Evolutionary conservation across 2,329 filamentous ascomycete species (phyloP).

Genomic region (Paracoccidioides brasiliensis): DNA sequence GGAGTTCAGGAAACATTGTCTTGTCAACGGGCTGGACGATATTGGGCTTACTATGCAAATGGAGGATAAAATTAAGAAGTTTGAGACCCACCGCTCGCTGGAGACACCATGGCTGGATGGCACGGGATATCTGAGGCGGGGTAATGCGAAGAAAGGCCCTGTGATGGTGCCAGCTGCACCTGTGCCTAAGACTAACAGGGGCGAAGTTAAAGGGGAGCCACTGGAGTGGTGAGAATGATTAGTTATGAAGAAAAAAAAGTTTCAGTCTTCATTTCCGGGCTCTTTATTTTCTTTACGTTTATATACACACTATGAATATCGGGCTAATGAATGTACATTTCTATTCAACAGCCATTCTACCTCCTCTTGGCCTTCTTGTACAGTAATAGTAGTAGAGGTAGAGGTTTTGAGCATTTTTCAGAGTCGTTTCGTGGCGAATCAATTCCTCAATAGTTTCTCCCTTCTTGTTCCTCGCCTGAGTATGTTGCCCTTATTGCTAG

Average conservation of each 20-base stretch:
- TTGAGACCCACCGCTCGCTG: slow-evolving; percentile 62
- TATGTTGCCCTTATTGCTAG: too few species aligned
- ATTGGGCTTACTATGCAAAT: slow-evolving; percentile 89
- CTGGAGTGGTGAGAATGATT: slow-evolving; percentile 60
- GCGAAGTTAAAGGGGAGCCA: slow-evolving; percentile 70
- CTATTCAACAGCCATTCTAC: too few species aligned
- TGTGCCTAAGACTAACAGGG: slow-evolving; percentile 79
- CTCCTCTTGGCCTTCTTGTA: too few species aligned
- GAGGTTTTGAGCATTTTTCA: too few species aligned
- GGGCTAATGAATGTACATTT: too few species aligned
- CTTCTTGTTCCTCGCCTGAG: too few species aligned
- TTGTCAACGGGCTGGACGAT: slow-evolving; percentile 87
- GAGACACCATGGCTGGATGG: slow-evolving; percentile 90
- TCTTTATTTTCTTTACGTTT: not conserved
- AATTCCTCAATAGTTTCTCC: too few species aligned
- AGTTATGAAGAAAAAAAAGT: not conserved
- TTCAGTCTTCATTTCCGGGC: not conserved
- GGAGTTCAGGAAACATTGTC: slow-evolving; percentile 85
- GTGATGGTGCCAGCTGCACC: slow-evolving; percentile 53
- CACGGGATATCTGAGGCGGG: slow-evolving; percentile 56
- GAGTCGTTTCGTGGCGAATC: too few species aligned
- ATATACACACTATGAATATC: not conserved
- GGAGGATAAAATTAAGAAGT: slow-evolving; percentile 74
- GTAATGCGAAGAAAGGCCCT: slow-evolving; percentile 29
- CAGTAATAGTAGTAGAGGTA: too few species aligned